A percentile compares a stretch with the other conserved stretches of the same genome.
phyloP scores from a whole-genome alignment of 1,284 basidiomycete genomes.

The Papiliotrema terrestris region DNA sequence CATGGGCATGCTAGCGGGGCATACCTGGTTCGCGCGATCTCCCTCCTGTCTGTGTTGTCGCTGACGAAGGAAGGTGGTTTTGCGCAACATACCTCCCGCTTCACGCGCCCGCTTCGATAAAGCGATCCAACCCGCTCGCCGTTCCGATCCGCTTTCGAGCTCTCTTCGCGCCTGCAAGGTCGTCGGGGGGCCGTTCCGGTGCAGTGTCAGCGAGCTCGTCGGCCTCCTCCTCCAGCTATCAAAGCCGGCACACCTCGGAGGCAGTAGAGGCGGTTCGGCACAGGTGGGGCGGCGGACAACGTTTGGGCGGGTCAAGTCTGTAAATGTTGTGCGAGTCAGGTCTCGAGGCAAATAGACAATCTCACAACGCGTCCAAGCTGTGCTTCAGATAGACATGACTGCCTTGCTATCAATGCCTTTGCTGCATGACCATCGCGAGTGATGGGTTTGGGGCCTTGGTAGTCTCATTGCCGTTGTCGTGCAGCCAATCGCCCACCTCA shows the following conservation, averaged over 20 bases:
- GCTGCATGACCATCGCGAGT: too few species aligned
- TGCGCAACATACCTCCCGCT: slow-evolving; percentile 40
- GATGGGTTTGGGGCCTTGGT: too few species aligned
- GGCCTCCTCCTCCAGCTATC: not conserved
- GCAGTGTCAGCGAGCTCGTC: slow-evolving; percentile 1
- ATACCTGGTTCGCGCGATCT: slow-evolving; percentile 34
- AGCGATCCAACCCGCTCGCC: slow-evolving; percentile 36
- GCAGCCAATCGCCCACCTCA: too few species aligned
- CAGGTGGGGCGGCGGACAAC: slow-evolving; percentile 44
- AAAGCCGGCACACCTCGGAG: slow-evolving; percentile 1
- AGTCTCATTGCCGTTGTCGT: too few species aligned
- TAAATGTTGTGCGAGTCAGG: too few species aligned
- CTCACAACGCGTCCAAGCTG: too few species aligned
- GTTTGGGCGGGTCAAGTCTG: slow-evolving; percentile 30
- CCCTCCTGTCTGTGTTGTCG: not conserved
- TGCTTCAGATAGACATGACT: too few species aligned
- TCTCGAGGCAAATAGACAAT: too few species aligned
- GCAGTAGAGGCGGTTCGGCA: slow-evolving; percentile 28
- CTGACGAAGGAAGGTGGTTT: slow-evolving; percentile 40
- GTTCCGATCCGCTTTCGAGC: slow-evolving; percentile 31
- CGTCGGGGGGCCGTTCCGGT: not conserved
- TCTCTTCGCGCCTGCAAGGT: slow-evolving; percentile 13
- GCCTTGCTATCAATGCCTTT: too few species aligned
- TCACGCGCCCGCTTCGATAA: slow-evolving; percentile 34
- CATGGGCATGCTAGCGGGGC: slow-evolving; percentile 42